A percentile compares a stretch with the other conserved stretches of the same genome.
Conservation (phyloP, 805 yeast genomes). For the Ogataea chonburiensis region DNA sequence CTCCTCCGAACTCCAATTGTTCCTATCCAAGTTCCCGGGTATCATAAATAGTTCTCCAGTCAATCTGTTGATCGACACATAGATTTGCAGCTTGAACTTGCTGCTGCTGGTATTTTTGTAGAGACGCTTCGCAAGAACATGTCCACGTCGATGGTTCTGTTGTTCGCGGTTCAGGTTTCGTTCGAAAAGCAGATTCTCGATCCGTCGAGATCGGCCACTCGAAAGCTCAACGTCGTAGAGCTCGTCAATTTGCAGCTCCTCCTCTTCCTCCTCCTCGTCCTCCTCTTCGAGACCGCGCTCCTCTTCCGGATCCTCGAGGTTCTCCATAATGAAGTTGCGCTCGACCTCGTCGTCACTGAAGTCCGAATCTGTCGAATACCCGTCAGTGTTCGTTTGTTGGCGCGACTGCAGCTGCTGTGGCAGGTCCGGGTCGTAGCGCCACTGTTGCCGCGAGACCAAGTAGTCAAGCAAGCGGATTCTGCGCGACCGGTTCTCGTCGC, state of each 20-base stretch:
- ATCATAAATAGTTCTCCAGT: slow-evolving; percentile 35
- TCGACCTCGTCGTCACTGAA: slow-evolving; percentile 19
- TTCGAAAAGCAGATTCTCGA: slow-evolving; percentile 30
- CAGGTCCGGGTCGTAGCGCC: slow-evolving; percentile 18
- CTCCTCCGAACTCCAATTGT: slow-evolving; percentile 36
- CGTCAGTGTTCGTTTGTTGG: slow-evolving; percentile 15
- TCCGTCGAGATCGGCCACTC: slow-evolving; percentile 32
- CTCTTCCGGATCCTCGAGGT: slow-evolving; percentile 13
- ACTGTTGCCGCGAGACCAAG: slow-evolving; percentile 23
- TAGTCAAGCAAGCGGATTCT: slow-evolving; percentile 23
- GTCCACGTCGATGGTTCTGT: slow-evolving; percentile 27
- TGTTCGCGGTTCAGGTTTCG: slow-evolving; percentile 27
- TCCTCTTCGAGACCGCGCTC: slow-evolving; percentile 17
- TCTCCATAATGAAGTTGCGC: slow-evolving; percentile 16
- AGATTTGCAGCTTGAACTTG: slow-evolving; percentile 26
- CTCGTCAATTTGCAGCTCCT: slow-evolving; percentile 22
- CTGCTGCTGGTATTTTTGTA: slow-evolving; percentile 26
- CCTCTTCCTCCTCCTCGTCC: slow-evolving; percentile 24
- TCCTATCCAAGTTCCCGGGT: slow-evolving; percentile 35
- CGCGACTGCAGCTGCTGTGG: slow-evolving; percentile 16
- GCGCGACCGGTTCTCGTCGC: slow-evolving; percentile 22
- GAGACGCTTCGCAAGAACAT: slow-evolving; percentile 27
- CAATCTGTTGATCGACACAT: slow-evolving; percentile 31
- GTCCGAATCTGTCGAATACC: slow-evolving; percentile 19
- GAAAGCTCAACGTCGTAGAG: slow-evolving; percentile 28